Evolutionary conservation across 768 basidiomycete species (phyloP).

Genomic region (Mycena rebaudengoi): DNA sequence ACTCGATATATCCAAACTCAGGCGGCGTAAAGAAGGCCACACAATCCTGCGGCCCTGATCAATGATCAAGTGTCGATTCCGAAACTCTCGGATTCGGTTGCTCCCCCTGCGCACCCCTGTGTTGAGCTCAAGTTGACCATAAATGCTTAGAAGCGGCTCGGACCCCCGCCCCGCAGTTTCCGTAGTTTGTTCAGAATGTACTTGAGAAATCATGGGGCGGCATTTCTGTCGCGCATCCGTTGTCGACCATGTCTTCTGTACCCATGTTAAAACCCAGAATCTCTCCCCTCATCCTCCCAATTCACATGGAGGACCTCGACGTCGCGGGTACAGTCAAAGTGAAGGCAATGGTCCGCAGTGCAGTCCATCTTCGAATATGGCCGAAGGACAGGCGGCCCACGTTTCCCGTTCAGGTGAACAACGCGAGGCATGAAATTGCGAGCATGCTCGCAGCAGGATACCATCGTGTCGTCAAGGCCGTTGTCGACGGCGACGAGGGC

Average conservation of each 20-base stretch:
- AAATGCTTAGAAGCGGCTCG: too few relatives aligned
- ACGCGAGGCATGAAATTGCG: background rate
- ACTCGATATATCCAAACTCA: too few relatives aligned
- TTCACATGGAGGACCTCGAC: background rate
- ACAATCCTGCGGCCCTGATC: too few relatives aligned
- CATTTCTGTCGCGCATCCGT: too few relatives aligned
- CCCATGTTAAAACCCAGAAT: background rate
- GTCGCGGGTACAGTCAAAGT: background rate
- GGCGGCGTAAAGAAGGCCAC: too few relatives aligned
- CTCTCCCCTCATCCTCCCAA: background rate
- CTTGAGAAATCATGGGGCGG: too few relatives aligned
- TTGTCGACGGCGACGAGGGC: background rate
- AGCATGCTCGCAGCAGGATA: background rate
- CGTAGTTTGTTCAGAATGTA: too few relatives aligned
- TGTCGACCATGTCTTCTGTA: background rate
- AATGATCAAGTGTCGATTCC: too few relatives aligned
- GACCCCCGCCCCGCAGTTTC: too few relatives aligned
- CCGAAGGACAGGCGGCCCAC: constrained; percentile 1
- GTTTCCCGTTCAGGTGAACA: background rate
- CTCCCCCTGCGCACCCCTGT: too few relatives aligned
- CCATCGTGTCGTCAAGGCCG: constrained; percentile 5
- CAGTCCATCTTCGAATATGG: background rate
- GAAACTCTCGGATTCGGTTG: too few relatives aligned
- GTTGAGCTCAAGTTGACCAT: too few relatives aligned
- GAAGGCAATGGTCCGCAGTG: background rate